Evolutionary conservation across 768 basidiomycete species (phyloP).

Genomic region (Mycena venus): DNA sequence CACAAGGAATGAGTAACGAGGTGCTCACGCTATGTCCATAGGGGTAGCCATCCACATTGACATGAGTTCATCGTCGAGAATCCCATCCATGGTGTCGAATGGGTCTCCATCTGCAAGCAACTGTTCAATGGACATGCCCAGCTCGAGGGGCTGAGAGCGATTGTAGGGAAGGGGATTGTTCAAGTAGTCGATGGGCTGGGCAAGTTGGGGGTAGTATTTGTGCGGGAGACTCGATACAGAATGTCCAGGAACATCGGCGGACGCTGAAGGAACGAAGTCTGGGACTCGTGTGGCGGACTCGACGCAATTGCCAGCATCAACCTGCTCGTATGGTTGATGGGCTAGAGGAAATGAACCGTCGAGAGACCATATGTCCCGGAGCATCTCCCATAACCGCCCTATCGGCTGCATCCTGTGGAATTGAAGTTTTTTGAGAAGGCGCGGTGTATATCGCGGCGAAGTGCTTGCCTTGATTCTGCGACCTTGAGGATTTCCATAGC

Average conservation of each 20-base stretch:
- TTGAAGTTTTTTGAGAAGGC: background rate
- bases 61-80: background rate
- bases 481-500: constrained; percentile 16
- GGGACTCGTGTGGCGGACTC: too few species aligned
- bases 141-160: background rate
- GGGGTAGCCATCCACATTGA: background rate
- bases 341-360: background rate
- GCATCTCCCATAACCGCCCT: background rate
- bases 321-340: too few species aligned
- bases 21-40: background rate
- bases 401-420: background rate
- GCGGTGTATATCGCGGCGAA: too few species aligned
- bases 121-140: background rate
- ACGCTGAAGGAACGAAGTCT: background rate
- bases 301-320: too few species aligned
- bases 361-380: background rate
- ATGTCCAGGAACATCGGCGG: background rate
- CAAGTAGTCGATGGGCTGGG: background rate
- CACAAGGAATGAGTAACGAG: background rate
- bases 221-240: background rate
- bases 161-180: background rate
- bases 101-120: background rate
- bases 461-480: constrained; percentile 12
- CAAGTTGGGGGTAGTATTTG: background rate
- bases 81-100: background rate